Percentiles rank a stretch among this genome's conserved stretches.
These are phyloP conservation scores for Globisporangium viniferum DNA, from an alignment of 352 stramenopile genomes.

Conservation along the genomic window DNA sequence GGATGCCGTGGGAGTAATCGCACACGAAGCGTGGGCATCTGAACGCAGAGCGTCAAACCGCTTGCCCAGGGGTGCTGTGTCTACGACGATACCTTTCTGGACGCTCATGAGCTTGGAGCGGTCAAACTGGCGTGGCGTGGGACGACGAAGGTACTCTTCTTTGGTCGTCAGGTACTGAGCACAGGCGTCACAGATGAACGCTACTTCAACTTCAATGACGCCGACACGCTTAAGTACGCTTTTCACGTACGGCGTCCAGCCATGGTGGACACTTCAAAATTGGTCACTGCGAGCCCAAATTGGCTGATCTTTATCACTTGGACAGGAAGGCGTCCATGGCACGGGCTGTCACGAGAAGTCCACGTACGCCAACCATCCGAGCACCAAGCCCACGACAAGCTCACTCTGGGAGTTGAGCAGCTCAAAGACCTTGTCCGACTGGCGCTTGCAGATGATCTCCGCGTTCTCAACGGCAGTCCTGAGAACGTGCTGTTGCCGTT, in stretches of 20 bases:
- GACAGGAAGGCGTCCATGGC: slow-evolving; percentile 47
- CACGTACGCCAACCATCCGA: slow-evolving; percentile 38
- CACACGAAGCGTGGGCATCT: slow-evolving; percentile 25
- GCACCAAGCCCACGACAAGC: slow-evolving; percentile 22
- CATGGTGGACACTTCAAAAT: slow-evolving; percentile 67
- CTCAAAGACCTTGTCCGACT: slow-evolving; percentile 29
- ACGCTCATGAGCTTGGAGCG: slow-evolving; percentile 26
- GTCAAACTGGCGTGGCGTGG: slow-evolving; percentile 37
- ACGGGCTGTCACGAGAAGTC: slow-evolving; percentile 29
- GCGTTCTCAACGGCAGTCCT: slow-evolving; percentile 26
- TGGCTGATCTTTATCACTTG: slow-evolving; percentile 53
- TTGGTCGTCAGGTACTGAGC: slow-evolving; percentile 56
- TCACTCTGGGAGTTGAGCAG: slow-evolving; percentile 22
- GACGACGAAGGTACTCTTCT: slow-evolving; percentile 49
- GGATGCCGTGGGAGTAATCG: slow-evolving; percentile 24
- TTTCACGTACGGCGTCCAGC: slow-evolving; percentile 37
- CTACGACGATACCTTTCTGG: slow-evolving; percentile 31
- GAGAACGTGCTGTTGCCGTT: slow-evolving; percentile 41
- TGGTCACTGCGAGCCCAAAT: slow-evolving; percentile 43
- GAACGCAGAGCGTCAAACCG: slow-evolving; percentile 25
- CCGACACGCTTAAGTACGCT: slow-evolving; percentile 38
- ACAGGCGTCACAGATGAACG: slow-evolving; percentile 50
- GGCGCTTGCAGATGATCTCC: slow-evolving; percentile 39
- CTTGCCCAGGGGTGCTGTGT: slow-evolving; percentile 20
- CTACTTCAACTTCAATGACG: slow-evolving; percentile 17